Conservation (phyloP, 176 grass and related monocot genomes). For the Raddia distichophylla region DNA sequence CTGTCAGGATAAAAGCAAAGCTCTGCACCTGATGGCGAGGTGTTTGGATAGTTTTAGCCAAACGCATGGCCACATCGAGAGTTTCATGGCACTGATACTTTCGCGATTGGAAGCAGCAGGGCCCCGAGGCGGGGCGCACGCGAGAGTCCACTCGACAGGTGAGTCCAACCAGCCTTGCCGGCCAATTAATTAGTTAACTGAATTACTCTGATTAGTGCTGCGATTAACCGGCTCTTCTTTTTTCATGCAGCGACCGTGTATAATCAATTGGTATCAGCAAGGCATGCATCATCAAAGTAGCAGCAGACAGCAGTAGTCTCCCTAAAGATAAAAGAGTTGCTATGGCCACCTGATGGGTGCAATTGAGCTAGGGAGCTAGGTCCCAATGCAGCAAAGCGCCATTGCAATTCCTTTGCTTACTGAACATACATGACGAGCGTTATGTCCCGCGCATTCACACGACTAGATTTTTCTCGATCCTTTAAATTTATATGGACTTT, state of each 20-base stretch:
- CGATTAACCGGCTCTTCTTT: neutral
- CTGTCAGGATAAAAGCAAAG: slow-evolving; percentile 27
- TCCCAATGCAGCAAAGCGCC: slow-evolving; percentile 27
- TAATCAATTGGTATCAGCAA: slow-evolving; percentile 34
- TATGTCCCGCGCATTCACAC: too few species aligned
- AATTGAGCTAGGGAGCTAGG: slow-evolving; percentile 10
- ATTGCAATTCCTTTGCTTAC: slow-evolving; percentile 1
- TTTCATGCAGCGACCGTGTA: neutral
- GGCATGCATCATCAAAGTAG: slow-evolving; percentile 33
- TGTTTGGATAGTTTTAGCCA: slow-evolving; percentile 34
- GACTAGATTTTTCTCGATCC: too few species aligned
- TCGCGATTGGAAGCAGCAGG: slow-evolving; percentile 30
- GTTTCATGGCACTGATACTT: slow-evolving; percentile 37
- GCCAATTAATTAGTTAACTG: neutral
- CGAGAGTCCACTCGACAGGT: slow-evolving; percentile 37
- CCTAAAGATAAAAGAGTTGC: slow-evolving; percentile 35
- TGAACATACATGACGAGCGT: neutral
- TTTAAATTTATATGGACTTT: too few species aligned
- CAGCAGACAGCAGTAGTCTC: slow-evolving; percentile 26
- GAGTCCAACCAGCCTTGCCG: slow-evolving; percentile 39
- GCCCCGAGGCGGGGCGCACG: slow-evolving; percentile 22
- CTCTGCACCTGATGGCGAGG: neutral
- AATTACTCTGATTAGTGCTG: neutral
- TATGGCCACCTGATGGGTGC: neutral
- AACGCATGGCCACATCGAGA: slow-evolving; percentile 1